Evolutionary conservation across 1,139 yeast genomes (phyloP).

Genomic region (Scheffersomyces quercinus): DNA sequence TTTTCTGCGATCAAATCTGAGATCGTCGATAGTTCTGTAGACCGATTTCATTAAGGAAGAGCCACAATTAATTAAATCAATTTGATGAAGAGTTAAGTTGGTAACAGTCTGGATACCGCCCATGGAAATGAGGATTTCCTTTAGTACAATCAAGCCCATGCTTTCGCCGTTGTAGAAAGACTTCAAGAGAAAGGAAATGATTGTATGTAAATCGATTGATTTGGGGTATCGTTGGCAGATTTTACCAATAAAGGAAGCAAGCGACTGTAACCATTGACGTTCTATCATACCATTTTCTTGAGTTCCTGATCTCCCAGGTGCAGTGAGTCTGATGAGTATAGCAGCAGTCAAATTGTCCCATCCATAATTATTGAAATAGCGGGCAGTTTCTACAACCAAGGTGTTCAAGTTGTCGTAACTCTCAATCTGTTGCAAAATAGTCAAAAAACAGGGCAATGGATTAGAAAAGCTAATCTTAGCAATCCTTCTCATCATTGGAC

Average conservation of each 20-base stretch:
- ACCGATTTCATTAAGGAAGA: constrained; percentile 56
- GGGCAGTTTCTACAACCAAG: constrained; percentile 77
- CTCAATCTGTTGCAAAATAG: constrained; percentile 74
- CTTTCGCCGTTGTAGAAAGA: constrained; percentile 64
- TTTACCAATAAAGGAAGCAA: constrained; percentile 67
- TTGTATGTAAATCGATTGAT: constrained; percentile 52
- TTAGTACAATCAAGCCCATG: constrained; percentile 66
- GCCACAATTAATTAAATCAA: constrained; percentile 69
- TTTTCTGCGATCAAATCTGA: constrained; percentile 44
- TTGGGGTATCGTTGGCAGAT: constrained; percentile 54
- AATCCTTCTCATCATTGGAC: constrained; percentile 72
- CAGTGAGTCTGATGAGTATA: constrained; percentile 67
- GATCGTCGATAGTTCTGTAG: constrained; percentile 62
- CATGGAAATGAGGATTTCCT: constrained; percentile 71
- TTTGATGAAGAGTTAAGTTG: constrained; percentile 65
- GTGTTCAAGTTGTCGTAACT: constrained; percentile 87
- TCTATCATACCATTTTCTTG: constrained; percentile 84
- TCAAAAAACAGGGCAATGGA: constrained; percentile 75
- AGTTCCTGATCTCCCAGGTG: constrained; percentile 61
- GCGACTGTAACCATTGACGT: constrained; percentile 80
- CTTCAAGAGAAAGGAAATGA: constrained; percentile 62
- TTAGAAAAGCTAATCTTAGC: constrained; percentile 78
- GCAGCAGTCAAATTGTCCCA: constrained; percentile 87
- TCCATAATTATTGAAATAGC: constrained; percentile 73
- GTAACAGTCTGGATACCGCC: constrained; percentile 77